Percentiles rank a stretch among this genome's conserved stretches.
phyloP scores from a whole-genome alignment of 2,329 filamentous ascomycete genomes.

The Lanzia echinophila region DNA sequence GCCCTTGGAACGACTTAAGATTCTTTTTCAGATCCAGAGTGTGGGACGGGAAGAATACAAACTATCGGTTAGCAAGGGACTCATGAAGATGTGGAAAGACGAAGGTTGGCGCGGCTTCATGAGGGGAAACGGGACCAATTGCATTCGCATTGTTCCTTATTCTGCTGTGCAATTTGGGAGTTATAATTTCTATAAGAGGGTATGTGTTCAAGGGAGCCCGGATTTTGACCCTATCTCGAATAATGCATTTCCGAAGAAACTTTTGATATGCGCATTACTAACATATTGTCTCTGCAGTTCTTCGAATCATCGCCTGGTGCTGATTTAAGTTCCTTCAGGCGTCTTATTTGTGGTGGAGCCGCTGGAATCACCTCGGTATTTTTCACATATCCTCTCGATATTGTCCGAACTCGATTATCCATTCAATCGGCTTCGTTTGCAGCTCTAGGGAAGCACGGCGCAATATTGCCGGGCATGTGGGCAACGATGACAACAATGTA shows the following conservation, averaged over 20 bases:
- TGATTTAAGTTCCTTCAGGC: constrained; percentile 64
- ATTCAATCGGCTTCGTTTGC: constrained; percentile 97
- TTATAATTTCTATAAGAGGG: constrained; percentile 94
- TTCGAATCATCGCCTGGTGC: constrained; percentile 71
- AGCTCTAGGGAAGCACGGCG: constrained; percentile 54
- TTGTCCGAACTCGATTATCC: constrained; percentile 89
- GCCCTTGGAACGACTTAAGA: constrained; percentile 91
- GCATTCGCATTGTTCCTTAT: constrained; percentile 95
- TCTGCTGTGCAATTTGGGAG: constrained; percentile 97
- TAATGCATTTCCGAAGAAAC: too few species aligned
- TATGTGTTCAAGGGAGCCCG: constrained; percentile 38
- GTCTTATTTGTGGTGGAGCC: constrained; percentile 81
- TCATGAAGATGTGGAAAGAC: constrained; percentile 93
- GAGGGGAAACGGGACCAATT: constrained; percentile 97
- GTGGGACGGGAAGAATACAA: constrained; percentile 88
- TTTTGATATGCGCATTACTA: not conserved
- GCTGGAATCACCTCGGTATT: constrained; percentile 95
- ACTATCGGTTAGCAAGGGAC: constrained; percentile 78
- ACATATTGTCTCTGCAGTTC: constrained; percentile 41
- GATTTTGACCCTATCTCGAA: not conserved
- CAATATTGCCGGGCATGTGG: constrained; percentile 87
- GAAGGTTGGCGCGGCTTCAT: constrained; percentile 97
- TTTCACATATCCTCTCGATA: constrained; percentile 93
- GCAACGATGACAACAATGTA: constrained; percentile 78
- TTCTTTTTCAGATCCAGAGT: constrained; percentile 94